Conservation (phyloP, 495 filamentous ascomycete species). For the Tuber calosporum region DNA sequence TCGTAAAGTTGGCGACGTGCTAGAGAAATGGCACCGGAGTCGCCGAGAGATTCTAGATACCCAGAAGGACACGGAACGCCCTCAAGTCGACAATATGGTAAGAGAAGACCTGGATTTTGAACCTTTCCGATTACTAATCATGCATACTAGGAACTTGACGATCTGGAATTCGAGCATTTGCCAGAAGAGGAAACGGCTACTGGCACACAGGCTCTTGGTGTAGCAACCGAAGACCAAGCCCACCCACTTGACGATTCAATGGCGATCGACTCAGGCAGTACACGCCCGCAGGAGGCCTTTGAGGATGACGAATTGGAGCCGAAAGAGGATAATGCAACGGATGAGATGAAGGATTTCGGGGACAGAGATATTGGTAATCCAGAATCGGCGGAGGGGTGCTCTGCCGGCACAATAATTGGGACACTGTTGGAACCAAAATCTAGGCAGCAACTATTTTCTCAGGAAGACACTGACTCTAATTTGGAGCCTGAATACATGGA, state of each 20-base stretch:
- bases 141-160: constrained; percentile 46
- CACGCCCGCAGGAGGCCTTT: constrained; percentile 50
- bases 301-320: constrained; percentile 57
- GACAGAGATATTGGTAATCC: constrained; percentile 48
- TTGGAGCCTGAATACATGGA: constrained; percentile 34
- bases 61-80: constrained; percentile 55
- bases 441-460: constrained; percentile 5
- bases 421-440: constrained; percentile 27
- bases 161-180: constrained; percentile 82
- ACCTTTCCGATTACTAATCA: constrained; percentile 9
- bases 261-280: constrained; percentile 66
- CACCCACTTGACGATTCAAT: constrained; percentile 73
- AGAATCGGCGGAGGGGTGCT: constrained; percentile 39
- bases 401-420: constrained; percentile 44
- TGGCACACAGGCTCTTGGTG: constrained; percentile 84
- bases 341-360: constrained; percentile 46
- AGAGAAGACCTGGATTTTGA: constrained; percentile 3
- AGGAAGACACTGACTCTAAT: constrained; percentile 23
- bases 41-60: constrained; percentile 70
- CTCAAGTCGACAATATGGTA: constrained; percentile 45
- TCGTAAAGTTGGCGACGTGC: constrained; percentile 83
- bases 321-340: constrained; percentile 47
- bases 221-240: constrained; percentile 78
- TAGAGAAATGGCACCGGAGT: constrained; percentile 87
- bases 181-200: constrained; percentile 68